A percentile compares a stretch with the other conserved stretches of the same genome.
phyloP scores from a whole-genome alignment of 2,329 filamentous ascomycete genomes.

The Stemphylium beticola region DNA sequence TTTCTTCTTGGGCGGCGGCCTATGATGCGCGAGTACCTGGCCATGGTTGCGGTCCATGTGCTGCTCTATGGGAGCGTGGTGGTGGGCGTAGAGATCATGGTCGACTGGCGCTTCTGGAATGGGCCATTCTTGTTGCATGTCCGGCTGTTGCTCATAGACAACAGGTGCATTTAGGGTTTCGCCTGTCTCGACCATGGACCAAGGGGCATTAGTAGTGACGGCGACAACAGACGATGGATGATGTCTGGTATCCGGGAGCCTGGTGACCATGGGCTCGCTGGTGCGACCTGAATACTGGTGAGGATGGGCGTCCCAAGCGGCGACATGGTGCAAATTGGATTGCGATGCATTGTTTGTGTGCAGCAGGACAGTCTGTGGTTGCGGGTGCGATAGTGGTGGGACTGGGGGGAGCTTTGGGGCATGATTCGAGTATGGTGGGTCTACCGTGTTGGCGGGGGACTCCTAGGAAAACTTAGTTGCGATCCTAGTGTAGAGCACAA shows the following conservation, averaged over 20 bases:
- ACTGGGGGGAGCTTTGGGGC: constrained; percentile 28
- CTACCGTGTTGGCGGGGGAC: constrained; percentile 25
- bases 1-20: constrained; percentile 31
- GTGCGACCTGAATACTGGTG: constrained; percentile 25
- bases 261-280: constrained; percentile 18
- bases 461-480: constrained; percentile 31
- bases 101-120: constrained; percentile 14
- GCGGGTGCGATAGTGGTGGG: constrained; percentile 28
- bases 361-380: constrained; percentile 20
- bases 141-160: constrained; percentile 23
- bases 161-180: constrained; percentile 15
- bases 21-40: constrained; percentile 17
- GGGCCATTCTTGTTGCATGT: constrained; percentile 29
- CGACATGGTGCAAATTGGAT: constrained; percentile 21
- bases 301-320: constrained; percentile 25
- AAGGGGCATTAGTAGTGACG: constrained; percentile 21
- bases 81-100: constrained; percentile 20
- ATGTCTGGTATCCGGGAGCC: constrained; percentile 16
- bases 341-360: constrained; percentile 22
- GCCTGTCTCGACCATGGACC: constrained; percentile 19
- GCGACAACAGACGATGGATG: neutral
- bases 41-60: constrained; percentile 8
- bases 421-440: constrained; percentile 33
- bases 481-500: constrained; percentile 16
- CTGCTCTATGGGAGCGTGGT: constrained; percentile 14